Conservation (phyloP, 148 eudicot species). For the Rhododendron mucronatum region DNA sequence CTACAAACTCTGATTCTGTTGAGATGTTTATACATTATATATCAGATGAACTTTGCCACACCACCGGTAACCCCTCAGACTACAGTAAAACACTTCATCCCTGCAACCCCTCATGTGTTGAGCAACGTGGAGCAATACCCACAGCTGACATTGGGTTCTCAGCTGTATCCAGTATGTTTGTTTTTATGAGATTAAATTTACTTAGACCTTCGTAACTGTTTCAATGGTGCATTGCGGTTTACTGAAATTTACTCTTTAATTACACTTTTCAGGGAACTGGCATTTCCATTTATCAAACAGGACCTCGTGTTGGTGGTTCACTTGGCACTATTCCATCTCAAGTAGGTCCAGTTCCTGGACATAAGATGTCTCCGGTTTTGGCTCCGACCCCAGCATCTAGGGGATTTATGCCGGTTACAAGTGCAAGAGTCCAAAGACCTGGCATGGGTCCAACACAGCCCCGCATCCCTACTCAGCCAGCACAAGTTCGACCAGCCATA, state of each 20-base stretch:
- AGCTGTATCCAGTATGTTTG: slow-evolving; percentile 62
- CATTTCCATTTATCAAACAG: background rate
- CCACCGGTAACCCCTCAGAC: slow-evolving; percentile 61
- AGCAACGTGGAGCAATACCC: slow-evolving; percentile 82
- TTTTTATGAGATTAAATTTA: background rate
- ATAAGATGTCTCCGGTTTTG: slow-evolving; percentile 56
- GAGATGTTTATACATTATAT: background rate
- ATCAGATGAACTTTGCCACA: slow-evolving; percentile 52
- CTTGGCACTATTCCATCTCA: slow-evolving; percentile 15
- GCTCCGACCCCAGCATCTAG: slow-evolving; percentile 11
- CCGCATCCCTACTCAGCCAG: slow-evolving; percentile 59
- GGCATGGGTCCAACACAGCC: slow-evolving; percentile 55
- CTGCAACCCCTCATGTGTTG: slow-evolving; percentile 56
- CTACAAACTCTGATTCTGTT: background rate
- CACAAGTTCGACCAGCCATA: slow-evolving; percentile 43
- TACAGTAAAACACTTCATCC: slow-evolving; percentile 64
- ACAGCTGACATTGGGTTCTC: slow-evolving; percentile 86
- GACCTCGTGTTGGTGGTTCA: background rate
- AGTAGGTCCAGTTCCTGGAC: slow-evolving; percentile 45
- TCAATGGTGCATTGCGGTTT: background rate
- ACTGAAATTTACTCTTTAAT: background rate
- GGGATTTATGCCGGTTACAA: slow-evolving; percentile 69
- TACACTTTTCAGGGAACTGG: background rate
- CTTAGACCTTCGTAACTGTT: background rate
- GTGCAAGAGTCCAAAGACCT: slow-evolving; percentile 55